These are phyloP conservation scores for Lyophyllum shimeji DNA, from an alignment of 768 basidiomycete genomes.

Conservation along the genomic window DNA sequence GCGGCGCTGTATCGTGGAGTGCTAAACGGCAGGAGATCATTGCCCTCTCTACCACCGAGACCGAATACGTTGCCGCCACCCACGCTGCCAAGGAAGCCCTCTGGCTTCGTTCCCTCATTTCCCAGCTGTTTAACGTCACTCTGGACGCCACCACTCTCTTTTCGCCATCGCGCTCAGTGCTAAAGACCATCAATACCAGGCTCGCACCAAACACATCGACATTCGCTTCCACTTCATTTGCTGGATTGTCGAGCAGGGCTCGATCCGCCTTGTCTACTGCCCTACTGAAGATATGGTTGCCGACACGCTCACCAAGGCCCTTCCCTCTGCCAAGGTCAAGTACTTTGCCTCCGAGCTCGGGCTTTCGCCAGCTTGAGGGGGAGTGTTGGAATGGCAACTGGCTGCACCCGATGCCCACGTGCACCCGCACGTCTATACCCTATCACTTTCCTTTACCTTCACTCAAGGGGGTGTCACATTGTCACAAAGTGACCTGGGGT, in stretches of 20 bases:
- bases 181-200: conserved; percentile 25
- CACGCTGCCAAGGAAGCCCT: conserved; percentile 21
- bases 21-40: conserved; percentile 31
- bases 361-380: no score
- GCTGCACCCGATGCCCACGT: no score
- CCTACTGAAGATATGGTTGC: conserved; percentile 25
- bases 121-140: conserved; percentile 12
- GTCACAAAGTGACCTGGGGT: no score
- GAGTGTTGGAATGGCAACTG: no score
- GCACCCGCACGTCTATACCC: no score
- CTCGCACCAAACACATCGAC: conserved; percentile 30
- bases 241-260: conserved; percentile 15
- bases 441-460: no score
- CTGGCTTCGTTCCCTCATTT: conserved; percentile 23
- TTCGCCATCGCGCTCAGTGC: conserved; percentile 24
- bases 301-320: conserved; percentile 32
- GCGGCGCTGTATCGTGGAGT: conserved; percentile 30
- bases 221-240: conserved; percentile 27
- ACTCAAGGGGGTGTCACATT: no score
- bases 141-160: conserved; percentile 29
- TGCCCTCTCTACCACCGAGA: conserved; percentile 33
- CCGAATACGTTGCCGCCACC: conserved; percentile 33
- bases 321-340: no score
- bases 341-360: no score
- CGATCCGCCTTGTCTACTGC: conserved; percentile 10